phyloP scores from a whole-genome alignment of 345 rosid species.

The Hibiscus syriacus region DNA sequence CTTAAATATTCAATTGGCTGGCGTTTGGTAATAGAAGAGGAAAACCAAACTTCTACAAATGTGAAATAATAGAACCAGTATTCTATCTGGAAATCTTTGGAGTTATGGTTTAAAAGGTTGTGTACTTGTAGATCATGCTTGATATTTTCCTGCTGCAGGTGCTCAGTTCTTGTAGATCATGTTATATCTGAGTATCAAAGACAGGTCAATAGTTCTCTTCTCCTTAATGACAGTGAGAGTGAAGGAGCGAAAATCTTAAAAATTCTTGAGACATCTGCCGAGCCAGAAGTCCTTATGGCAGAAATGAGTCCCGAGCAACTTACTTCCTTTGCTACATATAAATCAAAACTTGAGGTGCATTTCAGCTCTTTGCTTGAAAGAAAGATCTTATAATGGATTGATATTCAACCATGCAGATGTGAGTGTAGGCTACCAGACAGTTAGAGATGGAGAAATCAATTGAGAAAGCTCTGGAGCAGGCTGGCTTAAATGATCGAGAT shows the following conservation, averaged over 20 bases:
- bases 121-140: not conserved
- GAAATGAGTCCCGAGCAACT: constrained; percentile 88
- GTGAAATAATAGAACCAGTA: not conserved
- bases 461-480: constrained; percentile 58
- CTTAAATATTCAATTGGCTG: not conserved
- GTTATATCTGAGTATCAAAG: constrained; percentile 56
- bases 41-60: not conserved
- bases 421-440: constrained; percentile 58
- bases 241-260: constrained; percentile 77
- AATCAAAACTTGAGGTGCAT: constrained; percentile 67
- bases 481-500: constrained; percentile 66
- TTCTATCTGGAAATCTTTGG: not conserved
- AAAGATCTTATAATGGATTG: constrained; percentile 6
- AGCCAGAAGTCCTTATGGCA: constrained; percentile 92
- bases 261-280: constrained; percentile 74
- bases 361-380: constrained; percentile 13
- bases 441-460: constrained; percentile 62
- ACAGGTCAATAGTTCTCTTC: constrained; percentile 27
- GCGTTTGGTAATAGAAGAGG: too few species aligned
- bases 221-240: constrained; percentile 51
- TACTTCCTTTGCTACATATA: constrained; percentile 56
- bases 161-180: constrained; percentile 53
- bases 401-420: constrained; percentile 18
- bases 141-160: constrained; percentile 41
- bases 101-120: not conserved